A percentile compares a stretch with the other conserved stretches of the same genome.
These are phyloP conservation scores for Pelagomonas calceolata DNA, from an alignment of 108 stramenopile genomes.

Conservation along the genomic window DNA sequence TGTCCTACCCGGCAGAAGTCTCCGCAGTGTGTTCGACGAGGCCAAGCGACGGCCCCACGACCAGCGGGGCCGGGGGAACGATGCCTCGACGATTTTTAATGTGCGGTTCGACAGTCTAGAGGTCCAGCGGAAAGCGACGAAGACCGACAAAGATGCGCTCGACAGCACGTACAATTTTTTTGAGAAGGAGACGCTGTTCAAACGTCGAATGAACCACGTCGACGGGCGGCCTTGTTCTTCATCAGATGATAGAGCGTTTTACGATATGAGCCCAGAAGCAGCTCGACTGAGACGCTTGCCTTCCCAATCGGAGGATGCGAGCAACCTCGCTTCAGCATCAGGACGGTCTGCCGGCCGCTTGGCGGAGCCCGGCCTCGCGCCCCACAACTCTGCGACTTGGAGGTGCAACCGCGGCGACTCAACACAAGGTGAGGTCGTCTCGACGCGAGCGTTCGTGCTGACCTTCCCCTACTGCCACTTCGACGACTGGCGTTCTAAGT, in stretches of 20 bases:
- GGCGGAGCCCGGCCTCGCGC: neutral
- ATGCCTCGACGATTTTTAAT: neutral
- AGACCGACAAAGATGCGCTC: too few species aligned
- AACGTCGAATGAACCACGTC: neutral
- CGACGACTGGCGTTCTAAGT: neutral
- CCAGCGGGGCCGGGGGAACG: too few species aligned
- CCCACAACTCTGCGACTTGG: neutral
- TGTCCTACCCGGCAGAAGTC: neutral
- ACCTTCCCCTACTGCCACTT: neutral
- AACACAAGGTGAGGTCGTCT: neutral
- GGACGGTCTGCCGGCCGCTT: neutral
- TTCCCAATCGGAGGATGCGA: neutral
- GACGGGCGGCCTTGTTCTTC: neutral
- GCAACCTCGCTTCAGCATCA: neutral
- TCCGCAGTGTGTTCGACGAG: neutral
- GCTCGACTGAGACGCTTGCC: neutral
- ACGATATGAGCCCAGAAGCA: neutral
- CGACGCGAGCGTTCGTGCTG: neutral
- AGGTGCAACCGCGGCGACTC: neutral
- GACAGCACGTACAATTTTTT: neutral
- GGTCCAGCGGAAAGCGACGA: neutral
- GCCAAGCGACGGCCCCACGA: too few species aligned
- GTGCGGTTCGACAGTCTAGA: neutral
- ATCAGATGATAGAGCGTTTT: neutral
- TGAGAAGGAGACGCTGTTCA: neutral